A percentile compares a stretch with the other conserved stretches of the same genome.
Evolutionary conservation across 2,329 filamentous ascomycete species (phyloP).

Genomic region (Hymenoscyphus linearis): DNA sequence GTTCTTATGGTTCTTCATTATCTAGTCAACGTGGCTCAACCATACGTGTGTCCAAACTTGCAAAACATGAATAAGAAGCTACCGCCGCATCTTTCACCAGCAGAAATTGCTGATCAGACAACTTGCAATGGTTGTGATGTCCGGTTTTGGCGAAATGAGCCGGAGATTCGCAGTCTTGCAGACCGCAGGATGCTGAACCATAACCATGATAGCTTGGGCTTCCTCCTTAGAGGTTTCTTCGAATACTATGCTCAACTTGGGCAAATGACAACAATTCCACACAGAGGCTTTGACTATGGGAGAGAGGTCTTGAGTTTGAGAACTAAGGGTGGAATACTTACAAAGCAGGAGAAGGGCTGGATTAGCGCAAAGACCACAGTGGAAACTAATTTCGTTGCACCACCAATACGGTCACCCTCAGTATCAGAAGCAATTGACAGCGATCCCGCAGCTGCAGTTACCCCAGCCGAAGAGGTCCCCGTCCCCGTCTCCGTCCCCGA

Average conservation of each 20-base stretch:
- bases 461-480: not conserved
- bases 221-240: conserved; percentile 77
- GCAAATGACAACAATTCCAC: conserved; percentile 44
- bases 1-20: conserved; percentile 91
- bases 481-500: too few species aligned
- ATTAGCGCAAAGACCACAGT: conserved; percentile 70
- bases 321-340: conserved; percentile 61
- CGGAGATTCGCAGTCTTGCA: conserved; percentile 60
- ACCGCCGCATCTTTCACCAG: conserved; percentile 38
- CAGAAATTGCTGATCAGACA: conserved; percentile 35
- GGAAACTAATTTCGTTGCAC: conserved; percentile 41
- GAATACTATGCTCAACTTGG: conserved; percentile 71
- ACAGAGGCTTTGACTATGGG: conserved; percentile 72
- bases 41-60: conserved; percentile 80
- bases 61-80: conserved; percentile 49
- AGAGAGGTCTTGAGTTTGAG: conserved; percentile 74
- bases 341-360: conserved; percentile 80
- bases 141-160: conserved; percentile 72
- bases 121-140: conserved; percentile 63
- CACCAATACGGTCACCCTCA: conserved; percentile 16
- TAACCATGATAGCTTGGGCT: conserved; percentile 66
- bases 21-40: conserved; percentile 72
- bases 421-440: conserved; percentile 6
- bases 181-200: conserved; percentile 53
- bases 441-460: not conserved